Percentiles rank a stretch among this genome's conserved stretches.
phyloP scores from a whole-genome alignment of 345 rosid genomes.

The Eucalyptus brandiana region DNA sequence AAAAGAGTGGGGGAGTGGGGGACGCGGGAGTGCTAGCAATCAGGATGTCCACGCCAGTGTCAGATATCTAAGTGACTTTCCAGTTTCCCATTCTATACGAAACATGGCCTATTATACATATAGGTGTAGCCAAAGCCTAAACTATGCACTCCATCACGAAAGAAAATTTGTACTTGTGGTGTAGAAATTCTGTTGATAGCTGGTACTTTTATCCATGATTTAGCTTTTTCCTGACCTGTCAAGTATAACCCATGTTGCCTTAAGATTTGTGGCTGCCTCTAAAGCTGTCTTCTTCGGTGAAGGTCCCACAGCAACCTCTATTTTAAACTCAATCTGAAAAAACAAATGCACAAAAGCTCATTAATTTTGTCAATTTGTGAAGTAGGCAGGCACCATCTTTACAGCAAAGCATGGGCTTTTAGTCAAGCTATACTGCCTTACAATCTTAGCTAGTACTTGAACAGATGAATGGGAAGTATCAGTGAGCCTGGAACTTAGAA shows the following conservation, averaged over 20 bases:
- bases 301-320: conserved; percentile 28
- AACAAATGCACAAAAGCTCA: background rate
- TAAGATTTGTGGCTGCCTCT: conserved; percentile 13
- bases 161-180: background rate
- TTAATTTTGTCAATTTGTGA: background rate
- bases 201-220: background rate
- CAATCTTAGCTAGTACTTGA: background rate
- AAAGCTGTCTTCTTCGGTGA: conserved; percentile 18
- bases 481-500: background rate
- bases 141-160: background rate
- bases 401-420: background rate
- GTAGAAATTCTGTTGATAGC: background rate
- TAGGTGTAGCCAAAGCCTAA: background rate
- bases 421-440: background rate
- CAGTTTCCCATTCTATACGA: background rate
- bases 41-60: background rate
- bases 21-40: background rate
- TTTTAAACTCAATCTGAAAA: conserved; percentile 20
- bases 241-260: conserved; percentile 44
- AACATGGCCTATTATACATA: background rate
- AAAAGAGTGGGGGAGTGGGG: background rate
- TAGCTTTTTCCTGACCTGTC: conserved; percentile 26
- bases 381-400: background rate
- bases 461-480: background rate
- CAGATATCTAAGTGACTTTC: background rate